These are phyloP conservation scores for Fusarium nodosum DNA, from an alignment of 2,329 filamentous ascomycete species.

Conservation along the genomic window DNA sequence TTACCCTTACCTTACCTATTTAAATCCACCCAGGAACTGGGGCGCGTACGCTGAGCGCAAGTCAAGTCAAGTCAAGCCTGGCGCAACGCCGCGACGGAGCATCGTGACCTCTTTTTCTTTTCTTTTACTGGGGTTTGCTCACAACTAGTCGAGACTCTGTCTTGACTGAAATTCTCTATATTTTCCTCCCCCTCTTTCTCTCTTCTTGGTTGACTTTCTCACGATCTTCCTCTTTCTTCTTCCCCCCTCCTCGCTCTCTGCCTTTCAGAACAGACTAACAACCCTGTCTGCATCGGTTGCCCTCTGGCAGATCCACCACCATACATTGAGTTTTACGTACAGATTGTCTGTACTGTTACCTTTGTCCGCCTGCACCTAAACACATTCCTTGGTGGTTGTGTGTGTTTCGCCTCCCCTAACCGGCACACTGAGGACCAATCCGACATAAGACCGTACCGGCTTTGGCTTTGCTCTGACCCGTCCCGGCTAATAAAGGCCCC, in stretches of 20 bases:
- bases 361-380: slow-evolving; percentile 32
- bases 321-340: slow-evolving; percentile 56
- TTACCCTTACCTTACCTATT: slow-evolving; percentile 38
- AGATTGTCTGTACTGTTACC: slow-evolving; percentile 33
- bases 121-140: slow-evolving; percentile 38
- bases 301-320: slow-evolving; percentile 53
- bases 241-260: slow-evolving; percentile 6
- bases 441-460: slow-evolving; percentile 47
- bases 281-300: slow-evolving; percentile 50
- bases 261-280: slow-evolving; percentile 25
- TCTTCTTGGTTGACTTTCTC: slow-evolving; percentile 18
- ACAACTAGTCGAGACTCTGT: slow-evolving; percentile 31
- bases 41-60: slow-evolving; percentile 41
- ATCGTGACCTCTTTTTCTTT: slow-evolving; percentile 49
- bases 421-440: slow-evolving; percentile 41
- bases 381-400: slow-evolving; percentile 30
- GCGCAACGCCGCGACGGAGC: slow-evolving; percentile 49
- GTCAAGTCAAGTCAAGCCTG: slow-evolving; percentile 33
- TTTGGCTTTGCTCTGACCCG: slow-evolving; percentile 33
- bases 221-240: slow-evolving; percentile 24
- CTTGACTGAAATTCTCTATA: slow-evolving; percentile 29
- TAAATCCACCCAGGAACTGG: slow-evolving; percentile 47
- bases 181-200: slow-evolving; percentile 26
- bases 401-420: slow-evolving; percentile 43
- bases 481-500: slow-evolving; percentile 44